These are phyloP conservation scores for Astrephomene gubernaculifera DNA, from an alignment of 139 green algal species.

Conservation along the genomic window DNA sequence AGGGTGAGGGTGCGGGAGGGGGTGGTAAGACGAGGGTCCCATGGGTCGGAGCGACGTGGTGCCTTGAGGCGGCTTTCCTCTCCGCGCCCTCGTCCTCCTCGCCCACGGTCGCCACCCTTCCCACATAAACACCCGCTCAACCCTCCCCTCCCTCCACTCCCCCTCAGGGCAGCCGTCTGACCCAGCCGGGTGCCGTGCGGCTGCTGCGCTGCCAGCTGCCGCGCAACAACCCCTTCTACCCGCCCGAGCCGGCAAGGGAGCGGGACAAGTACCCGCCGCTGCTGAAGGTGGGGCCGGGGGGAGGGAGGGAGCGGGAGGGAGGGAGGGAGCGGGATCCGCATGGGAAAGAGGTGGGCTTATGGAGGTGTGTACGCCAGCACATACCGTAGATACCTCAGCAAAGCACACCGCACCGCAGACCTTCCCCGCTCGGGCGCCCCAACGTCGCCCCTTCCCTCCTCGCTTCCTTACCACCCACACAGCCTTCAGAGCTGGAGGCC, in stretches of 20 bases:
- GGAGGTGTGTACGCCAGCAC: no score
- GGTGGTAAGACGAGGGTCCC: no score
- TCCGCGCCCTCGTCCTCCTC: no score
- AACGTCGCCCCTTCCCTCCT: not conserved
- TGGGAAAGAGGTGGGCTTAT: no score
- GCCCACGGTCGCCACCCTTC: no score
- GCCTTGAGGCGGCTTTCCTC: no score
- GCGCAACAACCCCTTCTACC: slow-evolving; percentile 83
- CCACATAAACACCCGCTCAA: no score
- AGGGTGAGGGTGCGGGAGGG: not conserved
- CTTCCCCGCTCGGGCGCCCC: no score
- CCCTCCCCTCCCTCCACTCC: not conserved
- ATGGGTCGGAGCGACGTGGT: no score
- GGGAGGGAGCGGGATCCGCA: not conserved
- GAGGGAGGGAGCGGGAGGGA: not conserved
- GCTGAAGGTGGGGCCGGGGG: slow-evolving; percentile 34
- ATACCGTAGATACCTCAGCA: no score
- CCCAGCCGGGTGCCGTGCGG: slow-evolving; percentile 65
- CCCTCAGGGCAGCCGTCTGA: slow-evolving; percentile 63
- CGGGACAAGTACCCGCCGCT: slow-evolving; percentile 50
- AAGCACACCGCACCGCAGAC: no score
- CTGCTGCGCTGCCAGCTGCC: slow-evolving; percentile 88
- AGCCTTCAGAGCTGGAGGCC: slow-evolving; percentile 32
- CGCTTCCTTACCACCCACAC: not conserved
- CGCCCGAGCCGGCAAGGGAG: slow-evolving; percentile 60